Evolutionary conservation across 129 eudicot genomes (phyloP).

Genomic region (Lactuca sativa): DNA sequence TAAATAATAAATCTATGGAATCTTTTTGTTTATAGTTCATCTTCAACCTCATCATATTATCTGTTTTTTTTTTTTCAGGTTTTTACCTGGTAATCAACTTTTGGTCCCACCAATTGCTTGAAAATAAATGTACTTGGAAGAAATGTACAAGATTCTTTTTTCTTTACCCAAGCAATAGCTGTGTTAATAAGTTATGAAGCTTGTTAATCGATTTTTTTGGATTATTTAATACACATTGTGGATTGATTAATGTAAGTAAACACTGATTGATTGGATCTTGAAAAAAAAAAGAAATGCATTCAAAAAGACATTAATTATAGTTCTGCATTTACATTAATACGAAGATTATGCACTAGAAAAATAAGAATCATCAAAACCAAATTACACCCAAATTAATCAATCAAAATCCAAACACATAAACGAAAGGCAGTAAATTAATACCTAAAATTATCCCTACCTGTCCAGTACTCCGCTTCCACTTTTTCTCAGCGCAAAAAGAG

Average conservation of each 20-base stretch:
- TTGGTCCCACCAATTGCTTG: slow-evolving; percentile 51
- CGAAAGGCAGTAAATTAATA: background rate
- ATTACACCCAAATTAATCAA: slow-evolving; percentile 19
- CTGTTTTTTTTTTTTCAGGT: slow-evolving; percentile 34
- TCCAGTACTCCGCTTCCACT: slow-evolving; percentile 36
- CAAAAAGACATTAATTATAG: slow-evolving; percentile 20
- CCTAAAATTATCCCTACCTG: slow-evolving; percentile 35
- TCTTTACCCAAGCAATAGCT: slow-evolving; percentile 17
- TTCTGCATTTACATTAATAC: slow-evolving; percentile 26
- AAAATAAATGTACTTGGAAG: slow-evolving; percentile 20
- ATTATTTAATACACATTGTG: slow-evolving; percentile 12
- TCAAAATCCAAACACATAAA: slow-evolving; percentile 29
- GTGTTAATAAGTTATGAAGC: slow-evolving; percentile 13
- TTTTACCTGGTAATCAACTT: slow-evolving; percentile 68
- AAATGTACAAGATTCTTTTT: slow-evolving; percentile 28
- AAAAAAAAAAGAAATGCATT: slow-evolving; percentile 14
- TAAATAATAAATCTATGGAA: background rate
- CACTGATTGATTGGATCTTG: slow-evolving; percentile 8
- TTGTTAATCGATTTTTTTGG: slow-evolving; percentile 11
- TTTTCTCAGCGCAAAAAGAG: slow-evolving; percentile 65
- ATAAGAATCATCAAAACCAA: background rate
- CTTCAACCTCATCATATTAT: background rate
- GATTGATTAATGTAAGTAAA: background rate
- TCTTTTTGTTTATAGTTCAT: background rate
- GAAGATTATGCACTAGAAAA: slow-evolving; percentile 9